phyloP scores from a whole-genome alignment of 768 basidiomycete species.

The Russula brevipes region DNA sequence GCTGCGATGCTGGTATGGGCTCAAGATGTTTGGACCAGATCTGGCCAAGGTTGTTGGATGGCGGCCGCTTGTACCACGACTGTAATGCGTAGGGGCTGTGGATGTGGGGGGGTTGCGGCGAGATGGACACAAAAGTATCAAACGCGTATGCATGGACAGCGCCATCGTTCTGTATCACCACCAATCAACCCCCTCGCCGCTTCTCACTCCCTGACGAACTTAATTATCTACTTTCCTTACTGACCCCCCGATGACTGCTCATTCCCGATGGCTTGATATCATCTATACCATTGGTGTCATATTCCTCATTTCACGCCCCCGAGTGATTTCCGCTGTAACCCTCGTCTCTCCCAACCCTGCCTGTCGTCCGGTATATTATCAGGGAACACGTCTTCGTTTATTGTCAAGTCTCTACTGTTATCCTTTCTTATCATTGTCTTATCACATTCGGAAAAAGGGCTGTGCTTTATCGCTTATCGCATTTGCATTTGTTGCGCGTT shows the following conservation, averaged over 20 bases:
- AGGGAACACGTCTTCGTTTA: neutral
- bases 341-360: neutral
- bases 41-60: constrained; percentile 10
- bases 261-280: constrained; percentile 16
- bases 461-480: neutral
- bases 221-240: constrained; percentile 25
- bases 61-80: constrained; percentile 21
- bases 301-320: neutral
- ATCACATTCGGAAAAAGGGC: neutral
- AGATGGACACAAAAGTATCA: constrained; percentile 22
- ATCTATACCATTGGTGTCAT: constrained; percentile 20
- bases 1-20: constrained; percentile 18
- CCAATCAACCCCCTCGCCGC: neutral
- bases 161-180: constrained; percentile 20
- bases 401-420: constrained; percentile 4
- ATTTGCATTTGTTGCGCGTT: neutral
- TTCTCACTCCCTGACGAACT: constrained; percentile 17
- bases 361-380: neutral
- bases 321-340: neutral
- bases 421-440: neutral
- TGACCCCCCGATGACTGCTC: constrained; percentile 19
- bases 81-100: constrained; percentile 22
- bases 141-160: constrained; percentile 22
- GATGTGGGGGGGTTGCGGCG: constrained; percentile 15
- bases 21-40: constrained; percentile 17